Base-by-base conservation (phyloP, 352 stramenopile genomes). In the Phytophthora boehmeriae region DNA sequence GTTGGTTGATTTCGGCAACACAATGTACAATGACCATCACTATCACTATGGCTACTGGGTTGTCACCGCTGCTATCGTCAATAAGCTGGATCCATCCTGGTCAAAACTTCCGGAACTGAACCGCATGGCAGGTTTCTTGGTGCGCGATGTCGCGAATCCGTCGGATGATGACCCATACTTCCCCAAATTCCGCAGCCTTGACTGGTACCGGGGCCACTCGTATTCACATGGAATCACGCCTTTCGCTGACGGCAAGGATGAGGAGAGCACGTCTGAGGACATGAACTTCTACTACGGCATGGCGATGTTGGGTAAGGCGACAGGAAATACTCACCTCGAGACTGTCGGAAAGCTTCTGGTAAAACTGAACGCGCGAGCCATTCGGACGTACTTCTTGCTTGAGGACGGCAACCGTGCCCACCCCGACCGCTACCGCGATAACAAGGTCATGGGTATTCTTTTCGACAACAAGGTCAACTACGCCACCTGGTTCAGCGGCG, bases 381-480 rank as follows among this genome's bases (percentile, higher is more conserved):
- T 44, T 16, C 38, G 38, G 2, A 44, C 38, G 13, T 44, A 44
- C 38, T 44, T 44, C 38, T 17, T 44, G 38, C 38, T 44, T 17
- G 38, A 44, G 16, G 38, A 44, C 14, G 38, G 38, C 38, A 44
- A 44, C 38, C 38, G 38, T 22, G 38, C 38, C 16, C 38, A 44
- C n/a, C 38, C 38, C 4, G 38, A 44, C 38, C 38, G 14, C 38
- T 44, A 44, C 14, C 38, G 38, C 16, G 38, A 44, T 17, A 44
- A 44, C 38, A 44, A 44, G 14, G 38, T 44, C 38, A 44, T 44
- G 38, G 38, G 38, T 17, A 44, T 44, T 17, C 38, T 44, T 22
- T 44, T 44, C 38, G 38, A 44, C 38, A 44, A 44, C 38, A 44
- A 44, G 38, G 38, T 44, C 38, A 44, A 44, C 38, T 44, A 44